phyloP scores from a whole-genome alignment of 208 protist species.

The Vickermania spadyakhi region DNA sequence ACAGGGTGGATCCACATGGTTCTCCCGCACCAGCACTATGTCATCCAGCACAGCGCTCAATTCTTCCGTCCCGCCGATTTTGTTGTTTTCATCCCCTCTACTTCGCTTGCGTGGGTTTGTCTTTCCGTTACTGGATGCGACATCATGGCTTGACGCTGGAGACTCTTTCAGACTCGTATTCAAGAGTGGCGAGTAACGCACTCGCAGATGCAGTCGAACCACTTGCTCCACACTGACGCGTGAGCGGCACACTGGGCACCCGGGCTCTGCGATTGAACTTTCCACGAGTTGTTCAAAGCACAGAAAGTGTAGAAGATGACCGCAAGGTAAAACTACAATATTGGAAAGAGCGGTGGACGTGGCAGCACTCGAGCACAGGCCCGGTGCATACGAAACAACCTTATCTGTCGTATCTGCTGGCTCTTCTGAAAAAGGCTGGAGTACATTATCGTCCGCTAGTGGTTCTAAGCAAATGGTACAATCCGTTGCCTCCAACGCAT shows the following conservation, averaged over 20 bases:
- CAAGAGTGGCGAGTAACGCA: conserved; percentile 4
- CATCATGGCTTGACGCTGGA: not conserved
- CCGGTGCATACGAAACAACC: not conserved
- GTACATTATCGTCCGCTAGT: conserved; percentile 17
- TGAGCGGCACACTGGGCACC: conserved; percentile 68
- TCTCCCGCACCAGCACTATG: conserved; percentile 27
- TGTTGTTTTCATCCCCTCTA: not conserved
- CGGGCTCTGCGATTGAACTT: conserved; percentile 8
- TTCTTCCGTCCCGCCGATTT: not conserved
- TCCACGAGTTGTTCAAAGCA: conserved; percentile 67
- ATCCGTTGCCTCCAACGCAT: conserved; percentile 39
- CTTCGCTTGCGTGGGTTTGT: not conserved
- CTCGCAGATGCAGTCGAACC: not conserved
- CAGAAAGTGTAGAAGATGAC: conserved; percentile 64
- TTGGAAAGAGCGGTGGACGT: not conserved
- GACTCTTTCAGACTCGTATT: not conserved
- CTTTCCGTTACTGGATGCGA: not conserved
- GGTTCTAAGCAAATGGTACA: conserved; percentile 77
- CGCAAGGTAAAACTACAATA: conserved; percentile 34
- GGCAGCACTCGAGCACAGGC: not conserved
- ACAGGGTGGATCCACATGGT: conserved; percentile 25
- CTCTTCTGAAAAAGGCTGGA: conserved; percentile 5
- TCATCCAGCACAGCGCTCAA: conserved; percentile 11
- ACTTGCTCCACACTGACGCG: conserved; percentile 9
- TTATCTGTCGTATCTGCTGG: not conserved